Evolutionary conservation across 169 alveolate genomes (phyloP).

Genomic region (Babesia caballi): DNA sequence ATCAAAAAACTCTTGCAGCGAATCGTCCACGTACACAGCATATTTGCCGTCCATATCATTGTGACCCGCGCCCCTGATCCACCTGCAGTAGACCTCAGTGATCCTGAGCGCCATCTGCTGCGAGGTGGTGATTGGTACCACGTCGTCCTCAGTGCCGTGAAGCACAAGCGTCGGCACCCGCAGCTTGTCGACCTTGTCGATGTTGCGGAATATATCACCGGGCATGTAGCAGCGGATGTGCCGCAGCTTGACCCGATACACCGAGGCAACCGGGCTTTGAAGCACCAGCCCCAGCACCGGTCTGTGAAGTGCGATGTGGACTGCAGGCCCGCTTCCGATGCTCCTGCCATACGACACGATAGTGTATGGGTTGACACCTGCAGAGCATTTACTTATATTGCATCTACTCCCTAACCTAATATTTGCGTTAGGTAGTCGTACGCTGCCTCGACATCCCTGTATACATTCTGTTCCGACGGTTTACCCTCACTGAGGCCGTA

Average conservation of each 20-base stretch:
- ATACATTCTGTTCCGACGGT: conserved; percentile 79
- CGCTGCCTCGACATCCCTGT: conserved; percentile 85
- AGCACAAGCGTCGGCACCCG: conserved; percentile 81
- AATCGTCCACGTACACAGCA: conserved; percentile 38
- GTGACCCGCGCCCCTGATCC: conserved; percentile 72
- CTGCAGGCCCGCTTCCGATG: conserved; percentile 87
- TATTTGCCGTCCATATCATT: conserved; percentile 68
- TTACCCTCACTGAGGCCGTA: conserved; percentile 80
- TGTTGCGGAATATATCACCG: conserved; percentile 88
- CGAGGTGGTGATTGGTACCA: conserved; percentile 79
- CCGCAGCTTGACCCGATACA: conserved; percentile 73
- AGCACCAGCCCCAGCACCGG: conserved; percentile 80
- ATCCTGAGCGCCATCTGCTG: conserved; percentile 61
- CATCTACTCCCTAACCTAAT: conserved; percentile 14
- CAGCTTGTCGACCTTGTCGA: conserved; percentile 78
- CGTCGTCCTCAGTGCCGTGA: conserved; percentile 89
- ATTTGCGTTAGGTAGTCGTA: conserved; percentile 67
- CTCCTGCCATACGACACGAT: conserved; percentile 89
- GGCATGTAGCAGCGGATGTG: conserved; percentile 83
- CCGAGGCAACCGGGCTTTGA: conserved; percentile 86
- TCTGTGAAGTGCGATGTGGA: conserved; percentile 80
- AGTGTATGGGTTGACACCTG: conserved; percentile 71
- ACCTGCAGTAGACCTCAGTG: conserved; percentile 66
- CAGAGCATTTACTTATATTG: neutral
- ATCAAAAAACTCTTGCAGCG: conserved; percentile 41